phyloP scores from a whole-genome alignment of 805 yeast genomes.

The Cephaloascus fragrans region DNA sequence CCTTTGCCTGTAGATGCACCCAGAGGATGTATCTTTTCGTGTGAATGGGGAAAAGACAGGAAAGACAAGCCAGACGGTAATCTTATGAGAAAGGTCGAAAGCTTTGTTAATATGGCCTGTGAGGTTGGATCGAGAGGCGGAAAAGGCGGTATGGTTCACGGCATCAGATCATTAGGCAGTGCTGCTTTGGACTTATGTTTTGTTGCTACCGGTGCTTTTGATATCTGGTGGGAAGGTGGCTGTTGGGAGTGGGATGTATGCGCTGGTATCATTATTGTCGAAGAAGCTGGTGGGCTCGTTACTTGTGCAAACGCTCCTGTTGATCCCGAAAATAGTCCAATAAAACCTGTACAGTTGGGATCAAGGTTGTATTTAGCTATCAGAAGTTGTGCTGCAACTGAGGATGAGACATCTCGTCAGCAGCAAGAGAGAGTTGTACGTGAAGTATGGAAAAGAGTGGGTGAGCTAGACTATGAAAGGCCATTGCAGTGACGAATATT shows the following conservation, averaged over 20 bases:
- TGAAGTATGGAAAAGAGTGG: constrained; percentile 7
- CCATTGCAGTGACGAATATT: no score
- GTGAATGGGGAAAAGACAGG: constrained; percentile 10
- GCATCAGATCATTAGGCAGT: constrained; percentile 7
- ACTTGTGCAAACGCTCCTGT: constrained; percentile 6
- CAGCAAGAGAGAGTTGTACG: constrained; percentile 6
- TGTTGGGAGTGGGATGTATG: constrained; percentile 12
- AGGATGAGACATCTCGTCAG: constrained; percentile 2
- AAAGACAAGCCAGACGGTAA: constrained; percentile 5
- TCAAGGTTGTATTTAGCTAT: constrained; percentile 7
- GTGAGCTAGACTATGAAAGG: constrained; percentile 3
- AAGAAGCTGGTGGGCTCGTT: constrained; percentile 8
- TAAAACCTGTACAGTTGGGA: constrained; percentile 5
- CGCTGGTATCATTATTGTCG: constrained; percentile 7
- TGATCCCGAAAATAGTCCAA: neutral
- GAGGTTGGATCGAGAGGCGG: constrained; percentile 2
- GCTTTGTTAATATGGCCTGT: constrained; percentile 8
- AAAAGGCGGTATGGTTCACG: constrained; percentile 6
- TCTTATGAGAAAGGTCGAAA: constrained; percentile 4
- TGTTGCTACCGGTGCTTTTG: constrained; percentile 8
- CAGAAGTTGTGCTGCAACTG: constrained; percentile 4
- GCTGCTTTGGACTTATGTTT: constrained; percentile 8
- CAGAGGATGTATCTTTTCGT: constrained; percentile 8
- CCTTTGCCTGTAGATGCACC: constrained; percentile 6
- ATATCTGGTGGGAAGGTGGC: constrained; percentile 10